These are phyloP conservation scores for Umbelopsis vinacea DNA, from an alignment of 192 early-diverging fungal species.

Conservation along the genomic window DNA sequence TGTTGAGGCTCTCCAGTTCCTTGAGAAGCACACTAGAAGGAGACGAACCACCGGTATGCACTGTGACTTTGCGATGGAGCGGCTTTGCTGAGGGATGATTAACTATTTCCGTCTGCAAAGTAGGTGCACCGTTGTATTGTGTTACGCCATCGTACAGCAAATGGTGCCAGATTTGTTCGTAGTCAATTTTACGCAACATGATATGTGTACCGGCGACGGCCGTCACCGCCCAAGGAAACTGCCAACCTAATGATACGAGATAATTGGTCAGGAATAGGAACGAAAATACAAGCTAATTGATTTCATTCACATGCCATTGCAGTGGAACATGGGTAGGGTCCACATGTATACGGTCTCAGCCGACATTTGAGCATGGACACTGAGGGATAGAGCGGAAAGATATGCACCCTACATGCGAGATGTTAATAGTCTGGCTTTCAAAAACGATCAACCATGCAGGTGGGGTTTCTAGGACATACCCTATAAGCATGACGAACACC, in stretches of 20 bases:
- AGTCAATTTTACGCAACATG: conserved; percentile 60
- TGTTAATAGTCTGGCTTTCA: not conserved
- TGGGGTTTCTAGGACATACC: not conserved
- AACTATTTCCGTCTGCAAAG: conserved; percentile 60
- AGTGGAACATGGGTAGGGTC: conserved; percentile 64
- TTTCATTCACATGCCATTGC: conserved; percentile 39
- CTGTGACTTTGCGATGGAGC: conserved; percentile 22
- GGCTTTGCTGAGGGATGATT: conserved; percentile 47
- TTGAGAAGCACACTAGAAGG: conserved; percentile 55
- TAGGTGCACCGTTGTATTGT: conserved; percentile 62
- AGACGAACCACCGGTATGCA: conserved; percentile 45
- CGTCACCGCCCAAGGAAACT: conserved; percentile 30
- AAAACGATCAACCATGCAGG: not conserved
- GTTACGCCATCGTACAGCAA: conserved; percentile 52
- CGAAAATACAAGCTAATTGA: not conserved
- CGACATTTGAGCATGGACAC: conserved; percentile 48
- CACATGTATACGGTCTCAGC: conserved; percentile 55
- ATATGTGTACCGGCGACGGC: conserved; percentile 44
- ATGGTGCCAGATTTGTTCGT: conserved; percentile 56
- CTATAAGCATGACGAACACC: conserved; percentile 58
- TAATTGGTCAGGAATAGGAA: not conserved
- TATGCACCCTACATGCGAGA: conserved; percentile 45
- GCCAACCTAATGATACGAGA: conserved; percentile 37
- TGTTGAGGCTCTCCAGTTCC: conserved; percentile 51
- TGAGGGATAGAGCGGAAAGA: conserved; percentile 47